Percentiles rank a stretch among this genome's conserved stretches.
phyloP scores from a whole-genome alignment of 495 filamentous ascomycete species.

The Hyaloscypha bicolor region DNA sequence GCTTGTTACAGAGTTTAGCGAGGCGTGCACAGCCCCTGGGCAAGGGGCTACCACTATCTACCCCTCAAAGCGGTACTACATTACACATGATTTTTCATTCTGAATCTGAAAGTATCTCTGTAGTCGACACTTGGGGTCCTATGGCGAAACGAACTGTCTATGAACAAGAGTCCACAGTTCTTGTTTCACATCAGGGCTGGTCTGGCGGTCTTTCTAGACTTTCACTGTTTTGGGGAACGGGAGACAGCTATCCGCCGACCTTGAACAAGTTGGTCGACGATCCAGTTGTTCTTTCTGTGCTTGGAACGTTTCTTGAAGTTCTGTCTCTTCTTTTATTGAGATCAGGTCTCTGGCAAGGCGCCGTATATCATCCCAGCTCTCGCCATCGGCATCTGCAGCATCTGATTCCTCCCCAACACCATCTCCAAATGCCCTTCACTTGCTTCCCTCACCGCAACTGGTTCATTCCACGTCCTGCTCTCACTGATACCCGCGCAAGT shows the following conservation, averaged over 20 bases:
- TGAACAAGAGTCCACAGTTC: no score
- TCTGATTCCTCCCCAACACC: neutral
- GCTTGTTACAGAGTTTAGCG: neutral
- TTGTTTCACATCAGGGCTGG: no score
- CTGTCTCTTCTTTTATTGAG: no score
- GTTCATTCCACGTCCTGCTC: neutral
- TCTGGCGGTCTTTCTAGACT: no score
- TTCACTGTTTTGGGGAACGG: no score
- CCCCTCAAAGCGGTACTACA: neutral
- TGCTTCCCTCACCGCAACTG: constrained; percentile 5
- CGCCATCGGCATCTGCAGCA: neutral
- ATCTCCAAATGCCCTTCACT: neutral
- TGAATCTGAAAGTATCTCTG: neutral
- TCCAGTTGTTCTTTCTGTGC: no score
- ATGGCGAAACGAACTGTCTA: no score
- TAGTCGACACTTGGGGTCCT: no score
- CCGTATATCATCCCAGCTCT: neutral
- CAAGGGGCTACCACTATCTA: neutral
- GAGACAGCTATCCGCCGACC: no score
- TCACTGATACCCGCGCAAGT: constrained; percentile 1
- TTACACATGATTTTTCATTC: neutral
- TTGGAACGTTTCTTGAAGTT: no score
- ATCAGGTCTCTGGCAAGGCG: no score
- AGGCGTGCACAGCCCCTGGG: neutral
- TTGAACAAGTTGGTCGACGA: no score